Evolutionary conservation across 2,329 filamentous ascomycete genomes (phyloP), one percentile per base, ranked within the genome.

Genomic region (Chaetomium strumarium): DNA sequence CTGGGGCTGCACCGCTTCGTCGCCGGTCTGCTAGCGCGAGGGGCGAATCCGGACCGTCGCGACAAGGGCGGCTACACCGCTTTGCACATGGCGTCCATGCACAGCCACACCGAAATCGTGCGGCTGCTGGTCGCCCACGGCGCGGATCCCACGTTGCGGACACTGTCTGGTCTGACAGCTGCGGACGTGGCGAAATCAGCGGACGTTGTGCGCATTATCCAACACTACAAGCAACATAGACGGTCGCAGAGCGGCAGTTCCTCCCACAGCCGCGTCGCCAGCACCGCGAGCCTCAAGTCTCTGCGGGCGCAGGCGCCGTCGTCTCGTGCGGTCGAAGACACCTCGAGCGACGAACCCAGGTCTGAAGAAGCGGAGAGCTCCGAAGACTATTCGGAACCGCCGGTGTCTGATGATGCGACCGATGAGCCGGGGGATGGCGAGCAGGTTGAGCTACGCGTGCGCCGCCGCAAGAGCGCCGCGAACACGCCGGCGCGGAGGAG

Each of bases 31-130:
- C 73, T 95, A 17, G 86, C 84, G 10, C 80, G 88, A 58, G 87
- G 88, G n/a, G 88, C 88, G 17, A 85, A 86, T 63, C 82, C 85
- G 1, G 84, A 92, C 62, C 73, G 83, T 36, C 79, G 83, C 51
- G 90, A 95, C 65, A 85, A 83, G 57, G 85, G 86, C 46, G 89
- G 89, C 19, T 92, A 89, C 68, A 90, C 88, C 5, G 83, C 90
- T 13, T 78, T 95, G 72, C 88, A 95, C 67, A 80, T 92, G 64
- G 89, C 90, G 17, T 84, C 86, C 24, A 78, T 95, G 63, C 85
- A 87, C 67, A 81, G 85, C 56, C 84, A 90, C 63, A 73, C 81
- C 11, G 84, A 90, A 64, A 89, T 93, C 59, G 84, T 92, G 13
- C 79, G 85, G 55, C 81, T 86, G 13, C 76, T 95, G 53, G 83